phyloP scores from a whole-genome alignment of 371 early-diverging fungal genomes.

The Lichtheimia corymbifera region DNA sequence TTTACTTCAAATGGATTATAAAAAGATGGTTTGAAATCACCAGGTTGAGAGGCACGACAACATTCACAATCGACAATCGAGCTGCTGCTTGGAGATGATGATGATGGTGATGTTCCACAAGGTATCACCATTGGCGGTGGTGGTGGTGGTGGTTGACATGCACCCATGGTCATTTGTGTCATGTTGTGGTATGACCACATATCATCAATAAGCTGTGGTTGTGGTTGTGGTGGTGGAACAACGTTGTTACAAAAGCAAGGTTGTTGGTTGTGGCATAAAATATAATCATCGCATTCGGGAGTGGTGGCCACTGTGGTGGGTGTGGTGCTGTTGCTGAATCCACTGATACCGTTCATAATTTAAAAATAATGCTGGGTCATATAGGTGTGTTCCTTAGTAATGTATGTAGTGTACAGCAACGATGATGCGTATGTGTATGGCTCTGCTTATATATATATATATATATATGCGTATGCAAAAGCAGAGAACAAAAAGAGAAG shows the following conservation, averaged over 20 bases:
- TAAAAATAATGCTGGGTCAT: background rate
- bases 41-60: conserved; percentile 3
- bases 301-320: conserved; percentile 1
- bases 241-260: too few species aligned
- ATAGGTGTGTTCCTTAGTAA: conserved; percentile 3
- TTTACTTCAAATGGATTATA: conserved; percentile 81
- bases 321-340: background rate
- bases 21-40: conserved; percentile 62
- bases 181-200: too few species aligned
- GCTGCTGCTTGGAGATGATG: too few species aligned
- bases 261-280: background rate
- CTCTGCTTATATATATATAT: background rate
- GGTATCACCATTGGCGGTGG: too few species aligned
- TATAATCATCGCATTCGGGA: conserved; percentile 1
- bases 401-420: too few species aligned
- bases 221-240: too few species aligned
- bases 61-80: conserved; percentile 2
- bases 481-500: background rate
- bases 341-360: background rate
- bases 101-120: too few species aligned
- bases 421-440: background rate
- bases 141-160: too few species aligned
- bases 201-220: too few species aligned
- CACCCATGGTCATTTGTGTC: too few species aligned
- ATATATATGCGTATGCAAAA: conserved; percentile 1